Conservation (phyloP, 352 stramenopile genomes). For the Globisporangium yorkense region DNA sequence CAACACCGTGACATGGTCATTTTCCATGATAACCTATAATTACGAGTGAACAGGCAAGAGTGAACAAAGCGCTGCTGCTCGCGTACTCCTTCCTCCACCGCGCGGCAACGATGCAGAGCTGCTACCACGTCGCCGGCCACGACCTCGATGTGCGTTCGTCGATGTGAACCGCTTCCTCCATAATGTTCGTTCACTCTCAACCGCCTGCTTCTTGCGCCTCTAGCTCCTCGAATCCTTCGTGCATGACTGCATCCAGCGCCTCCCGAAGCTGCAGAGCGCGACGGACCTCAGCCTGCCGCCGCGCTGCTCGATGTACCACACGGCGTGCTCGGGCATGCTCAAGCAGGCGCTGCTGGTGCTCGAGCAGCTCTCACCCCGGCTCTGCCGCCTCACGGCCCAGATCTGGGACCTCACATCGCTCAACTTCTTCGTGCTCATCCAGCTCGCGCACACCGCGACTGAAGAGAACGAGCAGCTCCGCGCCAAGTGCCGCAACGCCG, state of each 20-base stretch:
- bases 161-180: not conserved
- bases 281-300: slow-evolving; percentile 25
- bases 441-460: slow-evolving; percentile 33
- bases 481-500: slow-evolving; percentile 20
- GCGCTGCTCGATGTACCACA: slow-evolving; percentile 39
- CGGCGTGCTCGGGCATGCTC: slow-evolving; percentile 46
- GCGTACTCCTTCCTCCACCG: no score
- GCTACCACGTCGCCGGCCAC: slow-evolving; percentile 36
- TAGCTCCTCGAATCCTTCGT: slow-evolving; percentile 57
- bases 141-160: slow-evolving; percentile 31
- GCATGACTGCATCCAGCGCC: slow-evolving; percentile 38
- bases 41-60: no score
- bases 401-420: slow-evolving; percentile 61
- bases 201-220: not conserved
- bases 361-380: slow-evolving; percentile 37
- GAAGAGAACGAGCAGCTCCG: slow-evolving; percentile 28
- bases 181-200: not conserved
- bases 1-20: no score
- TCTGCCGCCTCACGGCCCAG: slow-evolving; percentile 42
- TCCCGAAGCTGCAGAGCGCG: slow-evolving; percentile 29
- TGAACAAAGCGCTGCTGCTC: no score
- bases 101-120: slow-evolving; percentile 17
- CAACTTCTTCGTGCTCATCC: slow-evolving; percentile 59
- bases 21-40: no score
- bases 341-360: slow-evolving; percentile 36